Evolutionary conservation across 2,329 filamentous ascomycete species (phyloP), one percentile per base, ranked within the genome.

Genomic region (Nannizziopsis barbatae): DNA sequence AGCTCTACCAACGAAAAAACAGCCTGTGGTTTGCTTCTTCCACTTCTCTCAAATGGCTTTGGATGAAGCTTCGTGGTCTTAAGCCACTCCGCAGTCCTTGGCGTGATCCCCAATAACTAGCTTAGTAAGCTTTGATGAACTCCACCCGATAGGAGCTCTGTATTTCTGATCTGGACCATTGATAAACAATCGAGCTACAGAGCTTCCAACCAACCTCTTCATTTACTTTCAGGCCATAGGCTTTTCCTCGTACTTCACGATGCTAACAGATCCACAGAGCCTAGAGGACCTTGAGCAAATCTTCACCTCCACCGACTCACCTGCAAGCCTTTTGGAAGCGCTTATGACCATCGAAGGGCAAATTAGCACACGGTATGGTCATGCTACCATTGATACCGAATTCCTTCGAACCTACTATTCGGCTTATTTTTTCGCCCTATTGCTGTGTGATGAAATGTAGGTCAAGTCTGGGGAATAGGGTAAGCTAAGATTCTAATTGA

Each of bases 381-480:
- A 52, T 11, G 41, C 55, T 42, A 51, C 51, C 3, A 54, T 54
- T 11, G 57, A 64, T 22, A 38, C 53, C 5, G 54, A 60, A 9
- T 54, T 68, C 3, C 52, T 69, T 11, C 62, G 62, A 52, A 51
- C 60, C 6, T 70, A 64, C 50, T 69, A 68, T 43, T 63, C 65
- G 4, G 59, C 59, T 10, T 68, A 65, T 49, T 60, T 69, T 41
- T 60, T 69, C 41, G 61, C 62, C 5, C 64, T 67, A 36, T 62
- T 69, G 41, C 60, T 69, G 38, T 61, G 60, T 8, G 59, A 67
- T 42, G 59, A 69, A 55, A 58, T 67, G 67, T 69, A 27, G 56
- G 64, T 37, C 15, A 15, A 32, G 17, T 18, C 22, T 2, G 27
- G 8, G 12, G 11, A 18, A 22, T 4, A 4, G 22, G 5, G 12